Evolutionary conservation across 1,284 basidiomycete species (phyloP).

Genomic region (Rhodotorula sp.): DNA sequence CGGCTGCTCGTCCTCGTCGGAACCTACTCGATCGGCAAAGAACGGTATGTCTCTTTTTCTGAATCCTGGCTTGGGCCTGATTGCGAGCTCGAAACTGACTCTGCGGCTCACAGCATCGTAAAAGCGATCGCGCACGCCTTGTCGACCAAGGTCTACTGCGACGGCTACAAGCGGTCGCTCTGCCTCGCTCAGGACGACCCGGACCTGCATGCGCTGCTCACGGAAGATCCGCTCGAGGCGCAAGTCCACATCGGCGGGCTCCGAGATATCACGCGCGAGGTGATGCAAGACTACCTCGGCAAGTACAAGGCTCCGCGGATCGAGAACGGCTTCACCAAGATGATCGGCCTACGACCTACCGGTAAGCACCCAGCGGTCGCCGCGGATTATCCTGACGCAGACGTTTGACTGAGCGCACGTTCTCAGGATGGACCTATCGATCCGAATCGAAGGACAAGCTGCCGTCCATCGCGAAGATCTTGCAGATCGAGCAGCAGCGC

Average conservation of each 20-base stretch:
- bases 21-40: slow-evolving; percentile 96
- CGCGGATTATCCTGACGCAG: too few relatives aligned
- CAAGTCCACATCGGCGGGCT: slow-evolving; percentile 85
- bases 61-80: too few relatives aligned
- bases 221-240: slow-evolving; percentile 69
- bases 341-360: slow-evolving; percentile 83
- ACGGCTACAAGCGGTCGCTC: slow-evolving; percentile 73
- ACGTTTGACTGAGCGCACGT: background rate
- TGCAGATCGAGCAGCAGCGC: slow-evolving; percentile 39
- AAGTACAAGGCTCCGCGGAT: slow-evolving; percentile 57
- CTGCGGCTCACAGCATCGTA: slow-evolving; percentile 58
- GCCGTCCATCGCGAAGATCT: slow-evolving; percentile 40
- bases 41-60: slow-evolving; percentile 56
- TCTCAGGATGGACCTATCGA: slow-evolving; percentile 45
- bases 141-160: slow-evolving; percentile 84
- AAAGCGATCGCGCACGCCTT: slow-evolving; percentile 88
- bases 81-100: background rate
- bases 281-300: slow-evolving; percentile 72
- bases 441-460: slow-evolving; percentile 47
- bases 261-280: slow-evolving; percentile 68
- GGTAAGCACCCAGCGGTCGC: slow-evolving; percentile 52
- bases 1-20: slow-evolving; percentile 77
- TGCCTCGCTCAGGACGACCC: slow-evolving; percentile 76
- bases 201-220: slow-evolving; percentile 76
- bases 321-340: slow-evolving; percentile 64